Evolutionary conservation across 164 flowering plant species (phyloP).

Genomic region (Berberis vulgaris): DNA sequence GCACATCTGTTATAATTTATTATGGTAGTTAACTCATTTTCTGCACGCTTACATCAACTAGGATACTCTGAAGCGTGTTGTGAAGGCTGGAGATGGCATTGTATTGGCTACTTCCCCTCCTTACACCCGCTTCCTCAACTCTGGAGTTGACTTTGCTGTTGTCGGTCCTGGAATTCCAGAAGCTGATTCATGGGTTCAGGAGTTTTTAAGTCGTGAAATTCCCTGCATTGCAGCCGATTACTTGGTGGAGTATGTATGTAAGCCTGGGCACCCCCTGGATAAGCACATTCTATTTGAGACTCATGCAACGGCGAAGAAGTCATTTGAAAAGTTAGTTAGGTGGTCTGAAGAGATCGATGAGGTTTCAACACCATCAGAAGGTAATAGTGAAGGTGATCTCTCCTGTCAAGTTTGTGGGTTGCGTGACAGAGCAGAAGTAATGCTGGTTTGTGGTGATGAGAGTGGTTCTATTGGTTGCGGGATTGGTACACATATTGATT

Average conservation of each 20-base stretch:
- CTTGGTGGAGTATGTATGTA: constrained; percentile 93
- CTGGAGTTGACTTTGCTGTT: constrained; percentile 77
- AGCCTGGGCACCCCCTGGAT: constrained; percentile 79
- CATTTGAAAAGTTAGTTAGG: constrained; percentile 32
- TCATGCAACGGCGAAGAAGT: constrained; percentile 68
- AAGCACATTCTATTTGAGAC: constrained; percentile 69
- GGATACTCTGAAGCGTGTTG: constrained; percentile 87
- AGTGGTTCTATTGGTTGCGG: constrained; percentile 71
- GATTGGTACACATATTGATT: constrained; percentile 71
- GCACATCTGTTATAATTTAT: too few relatives aligned
- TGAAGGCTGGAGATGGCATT: constrained; percentile 92
- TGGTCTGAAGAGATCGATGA: constrained; percentile 40
- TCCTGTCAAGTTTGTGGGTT: constrained; percentile 64
- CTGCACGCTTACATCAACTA: constrained; percentile 14
- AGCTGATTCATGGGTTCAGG: constrained; percentile 86
- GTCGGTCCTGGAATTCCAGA: constrained; percentile 74
- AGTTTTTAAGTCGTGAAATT: constrained; percentile 68
- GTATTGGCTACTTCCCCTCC: constrained; percentile 95
- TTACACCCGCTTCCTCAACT: constrained; percentile 64
- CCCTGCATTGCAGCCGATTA: constrained; percentile 85
- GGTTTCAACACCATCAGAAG: constrained; percentile 13
- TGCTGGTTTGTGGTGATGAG: constrained; percentile 87
- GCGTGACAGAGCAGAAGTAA: constrained; percentile 60
- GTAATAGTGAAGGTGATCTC: constrained; percentile 21
- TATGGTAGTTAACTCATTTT: neutral